Percentiles rank a stretch among this genome's conserved stretches.
Conservation (phyloP, 441 rosid species). For the Gossypium lobatum region DNA sequence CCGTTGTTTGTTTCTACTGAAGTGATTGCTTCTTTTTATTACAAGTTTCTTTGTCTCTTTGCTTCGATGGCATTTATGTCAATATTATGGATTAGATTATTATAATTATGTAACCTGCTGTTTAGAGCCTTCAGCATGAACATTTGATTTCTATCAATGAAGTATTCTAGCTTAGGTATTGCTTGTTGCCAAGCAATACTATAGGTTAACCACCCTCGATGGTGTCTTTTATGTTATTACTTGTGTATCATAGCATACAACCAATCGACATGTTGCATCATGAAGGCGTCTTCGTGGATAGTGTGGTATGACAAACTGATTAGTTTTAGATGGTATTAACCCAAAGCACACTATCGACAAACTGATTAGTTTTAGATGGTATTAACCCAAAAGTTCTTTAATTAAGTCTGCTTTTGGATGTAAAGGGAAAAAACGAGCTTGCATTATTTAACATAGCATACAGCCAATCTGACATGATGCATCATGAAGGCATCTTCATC, state of each 20-base stretch:
- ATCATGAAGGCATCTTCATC: too few relatives aligned
- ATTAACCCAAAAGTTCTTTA: not conserved
- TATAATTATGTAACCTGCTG: not conserved
- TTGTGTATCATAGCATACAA: not conserved
- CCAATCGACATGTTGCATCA: not conserved
- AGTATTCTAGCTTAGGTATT: not conserved
- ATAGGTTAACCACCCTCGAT: not conserved
- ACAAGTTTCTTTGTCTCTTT: not conserved
- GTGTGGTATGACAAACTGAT: not conserved
- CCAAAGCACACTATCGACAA: too few relatives aligned
- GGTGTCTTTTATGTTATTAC: not conserved
- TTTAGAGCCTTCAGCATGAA: constrained; percentile 1
- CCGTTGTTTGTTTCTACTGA: not conserved
- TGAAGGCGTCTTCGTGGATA: not conserved
- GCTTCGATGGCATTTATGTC: not conserved
- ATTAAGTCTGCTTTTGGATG: not conserved
- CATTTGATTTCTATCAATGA: not conserved
- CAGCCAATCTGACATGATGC: too few relatives aligned
- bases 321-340: too few relatives aligned
- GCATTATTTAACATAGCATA: not conserved
- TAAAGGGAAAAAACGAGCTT: not conserved
- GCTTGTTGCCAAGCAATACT: not conserved
- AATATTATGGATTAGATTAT: not conserved
- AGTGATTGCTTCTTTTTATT: not conserved
- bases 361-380: not conserved